Percentiles rank a stretch among this genome's conserved stretches.
phyloP scores from a whole-genome alignment of 2,329 filamentous ascomycete species.

The Pseudocercospora pini-densiflorae region DNA sequence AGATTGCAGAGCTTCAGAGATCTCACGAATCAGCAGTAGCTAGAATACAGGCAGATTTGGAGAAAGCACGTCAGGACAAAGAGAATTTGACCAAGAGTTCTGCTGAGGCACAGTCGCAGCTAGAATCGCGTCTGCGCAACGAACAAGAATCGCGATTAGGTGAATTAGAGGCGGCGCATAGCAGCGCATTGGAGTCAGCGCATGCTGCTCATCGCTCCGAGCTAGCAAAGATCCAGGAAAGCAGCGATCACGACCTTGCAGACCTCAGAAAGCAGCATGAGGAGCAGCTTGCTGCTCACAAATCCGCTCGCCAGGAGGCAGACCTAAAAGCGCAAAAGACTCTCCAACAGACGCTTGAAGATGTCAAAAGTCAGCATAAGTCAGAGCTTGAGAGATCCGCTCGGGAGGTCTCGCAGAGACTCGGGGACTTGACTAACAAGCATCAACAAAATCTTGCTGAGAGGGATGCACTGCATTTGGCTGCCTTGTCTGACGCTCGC shows the following conservation, averaged over 20 bases:
- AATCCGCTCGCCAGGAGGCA: not conserved
- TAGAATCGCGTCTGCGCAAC: no score
- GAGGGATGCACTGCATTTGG: not conserved
- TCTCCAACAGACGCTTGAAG: not conserved
- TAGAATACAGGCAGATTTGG: not conserved
- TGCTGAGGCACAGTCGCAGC: no score
- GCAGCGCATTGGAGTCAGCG: not conserved
- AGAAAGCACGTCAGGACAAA: not conserved
- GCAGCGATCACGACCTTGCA: not conserved
- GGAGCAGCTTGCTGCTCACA: not conserved
- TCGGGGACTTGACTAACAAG: not conserved
- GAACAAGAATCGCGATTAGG: no score
- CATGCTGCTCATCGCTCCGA: not conserved
- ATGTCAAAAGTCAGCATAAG: not conserved
- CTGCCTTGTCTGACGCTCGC: constrained; percentile 7
- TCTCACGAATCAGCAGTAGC: constrained; percentile 14
- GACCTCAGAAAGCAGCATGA: not conserved
- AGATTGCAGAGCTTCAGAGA: constrained; percentile 11
- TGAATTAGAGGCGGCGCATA: no score
- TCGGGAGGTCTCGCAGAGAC: not conserved
- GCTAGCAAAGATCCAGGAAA: not conserved
- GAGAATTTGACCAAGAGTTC: no score
- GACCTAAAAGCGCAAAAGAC: not conserved
- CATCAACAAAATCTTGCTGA: not conserved
- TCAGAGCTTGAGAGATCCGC: not conserved